These are phyloP conservation scores for Trichoderma aggressivum DNA, from an alignment of 2,329 filamentous ascomycete species.

Conservation along the genomic window DNA sequence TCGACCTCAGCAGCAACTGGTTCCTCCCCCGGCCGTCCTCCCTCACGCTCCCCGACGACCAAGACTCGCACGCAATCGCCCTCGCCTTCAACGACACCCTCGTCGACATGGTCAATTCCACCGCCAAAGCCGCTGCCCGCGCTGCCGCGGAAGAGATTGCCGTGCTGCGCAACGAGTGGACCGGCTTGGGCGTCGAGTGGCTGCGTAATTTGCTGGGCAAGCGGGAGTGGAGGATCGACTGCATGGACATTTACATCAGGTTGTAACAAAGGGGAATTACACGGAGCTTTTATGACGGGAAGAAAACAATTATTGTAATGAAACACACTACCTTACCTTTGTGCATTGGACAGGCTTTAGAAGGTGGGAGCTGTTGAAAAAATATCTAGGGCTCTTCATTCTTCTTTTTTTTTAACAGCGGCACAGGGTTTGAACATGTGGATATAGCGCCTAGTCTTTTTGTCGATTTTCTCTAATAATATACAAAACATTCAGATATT, in stretches of 20 bases:
- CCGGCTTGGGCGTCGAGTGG: constrained; percentile 81
- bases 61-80: neutral
- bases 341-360: neutral
- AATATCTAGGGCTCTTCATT: neutral
- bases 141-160: constrained; percentile 62
- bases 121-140: constrained; percentile 63
- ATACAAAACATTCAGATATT: neutral
- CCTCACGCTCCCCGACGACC: constrained; percentile 16
- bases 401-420: neutral
- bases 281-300: neutral
- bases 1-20: constrained; percentile 90
- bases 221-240: constrained; percentile 87
- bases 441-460: neutral
- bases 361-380: neutral
- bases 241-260: constrained; percentile 81
- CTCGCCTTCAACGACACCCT: constrained; percentile 46
- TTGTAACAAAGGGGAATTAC: constrained; percentile 44
- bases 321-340: neutral
- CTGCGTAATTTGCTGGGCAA: constrained; percentile 74
- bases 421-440: neutral
- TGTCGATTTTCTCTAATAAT: neutral
- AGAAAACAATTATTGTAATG: neutral
- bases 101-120: constrained; percentile 63
- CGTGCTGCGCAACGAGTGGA: constrained; percentile 61
- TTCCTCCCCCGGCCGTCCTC: constrained; percentile 69